phyloP scores from a whole-genome alignment of 108 stramenopile species.

The Stephanodiscus minutulus region DNA sequence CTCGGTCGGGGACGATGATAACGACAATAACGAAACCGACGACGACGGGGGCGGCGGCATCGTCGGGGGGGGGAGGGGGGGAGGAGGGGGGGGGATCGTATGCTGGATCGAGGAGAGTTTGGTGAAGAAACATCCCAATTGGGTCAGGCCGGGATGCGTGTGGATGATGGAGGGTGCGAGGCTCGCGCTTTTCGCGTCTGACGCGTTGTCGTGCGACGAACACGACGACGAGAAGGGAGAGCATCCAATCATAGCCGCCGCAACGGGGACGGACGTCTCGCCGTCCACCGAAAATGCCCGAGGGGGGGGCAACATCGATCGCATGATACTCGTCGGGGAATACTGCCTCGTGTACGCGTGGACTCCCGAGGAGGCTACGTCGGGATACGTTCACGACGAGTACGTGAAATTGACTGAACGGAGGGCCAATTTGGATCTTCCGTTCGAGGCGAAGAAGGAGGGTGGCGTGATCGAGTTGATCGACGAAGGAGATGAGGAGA shows the following conservation, averaged over 20 bases:
- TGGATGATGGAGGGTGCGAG: slow-evolving; percentile 57
- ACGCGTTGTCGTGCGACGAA: slow-evolving; percentile 13
- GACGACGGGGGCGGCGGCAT: too few relatives aligned
- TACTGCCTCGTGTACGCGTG: slow-evolving; percentile 39
- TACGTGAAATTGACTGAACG: slow-evolving; percentile 32
- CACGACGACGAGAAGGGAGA: slow-evolving; percentile 7
- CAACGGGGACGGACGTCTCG: slow-evolving; percentile 15
- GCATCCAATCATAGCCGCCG: too few relatives aligned
- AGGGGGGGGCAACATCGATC: slow-evolving; percentile 30
- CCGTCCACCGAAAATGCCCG: slow-evolving; percentile 32
- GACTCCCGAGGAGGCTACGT: slow-evolving; percentile 47
- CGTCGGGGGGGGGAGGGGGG: background rate
- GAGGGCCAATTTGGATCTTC: slow-evolving; percentile 8
- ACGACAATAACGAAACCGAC: too few relatives aligned
- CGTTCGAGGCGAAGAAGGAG: background rate
- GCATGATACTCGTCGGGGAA: slow-evolving; percentile 50
- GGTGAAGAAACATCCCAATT: slow-evolving; percentile 37
- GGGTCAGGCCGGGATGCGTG: slow-evolving; percentile 61
- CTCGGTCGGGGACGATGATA: background rate
- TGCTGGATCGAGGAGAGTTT: slow-evolving; percentile 47
- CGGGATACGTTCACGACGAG: slow-evolving; percentile 26
- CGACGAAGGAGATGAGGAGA: background rate
- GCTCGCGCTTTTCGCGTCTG: slow-evolving; percentile 44
- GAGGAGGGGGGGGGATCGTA: slow-evolving; percentile 18
- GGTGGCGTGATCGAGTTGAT: background rate